A percentile compares a stretch with the other conserved stretches of the same genome.
Evolutionary conservation across 495 filamentous ascomycete species (phyloP).

Genomic region (Massariosphaeria phaeospora): DNA sequence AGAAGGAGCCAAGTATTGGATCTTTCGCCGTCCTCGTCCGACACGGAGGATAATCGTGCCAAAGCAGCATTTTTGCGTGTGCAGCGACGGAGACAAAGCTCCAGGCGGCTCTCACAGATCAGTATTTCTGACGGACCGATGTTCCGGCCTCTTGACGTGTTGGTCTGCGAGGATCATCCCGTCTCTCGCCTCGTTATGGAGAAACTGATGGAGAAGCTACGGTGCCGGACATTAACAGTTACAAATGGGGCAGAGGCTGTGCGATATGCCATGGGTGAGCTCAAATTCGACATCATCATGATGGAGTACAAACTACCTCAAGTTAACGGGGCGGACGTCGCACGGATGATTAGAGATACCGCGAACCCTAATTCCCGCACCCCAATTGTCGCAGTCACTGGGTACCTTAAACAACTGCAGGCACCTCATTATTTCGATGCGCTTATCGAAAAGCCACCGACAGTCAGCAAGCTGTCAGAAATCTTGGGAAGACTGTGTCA

Average conservation of each 20-base stretch:
- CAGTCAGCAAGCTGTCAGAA: slow-evolving; percentile 78
- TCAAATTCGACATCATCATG: slow-evolving; percentile 93
- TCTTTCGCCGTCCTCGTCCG: slow-evolving; percentile 93
- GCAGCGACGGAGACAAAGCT: slow-evolving; percentile 85
- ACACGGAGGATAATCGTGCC: slow-evolving; percentile 88
- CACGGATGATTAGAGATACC: slow-evolving; percentile 93
- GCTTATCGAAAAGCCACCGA: slow-evolving; percentile 93
- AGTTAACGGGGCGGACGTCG: slow-evolving; percentile 89
- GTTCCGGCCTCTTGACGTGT: slow-evolving; percentile 86
- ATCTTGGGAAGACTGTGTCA: slow-evolving; percentile 79
- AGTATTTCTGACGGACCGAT: slow-evolving; percentile 72
- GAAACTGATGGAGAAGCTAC: slow-evolving; percentile 86
- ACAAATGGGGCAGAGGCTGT: slow-evolving; percentile 83
- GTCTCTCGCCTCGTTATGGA: slow-evolving; percentile 98
- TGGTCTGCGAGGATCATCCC: slow-evolving; percentile 97
- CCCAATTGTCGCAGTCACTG: slow-evolving; percentile 94
- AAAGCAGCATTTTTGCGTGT: slow-evolving; percentile 91
- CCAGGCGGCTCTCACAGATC: slow-evolving; percentile 84
- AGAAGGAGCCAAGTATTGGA: slow-evolving; percentile 92
- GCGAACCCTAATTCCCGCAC: slow-evolving; percentile 92
- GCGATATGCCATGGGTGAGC: slow-evolving; percentile 86
- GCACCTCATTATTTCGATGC: slow-evolving; percentile 92
- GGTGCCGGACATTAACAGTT: slow-evolving; percentile 90
- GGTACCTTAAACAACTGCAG: slow-evolving; percentile 91
- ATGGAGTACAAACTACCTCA: slow-evolving; percentile 94